Base-by-base conservation (phyloP, 805 yeast genomes). In the Yamadazyma takamatsuzukensis region DNA sequence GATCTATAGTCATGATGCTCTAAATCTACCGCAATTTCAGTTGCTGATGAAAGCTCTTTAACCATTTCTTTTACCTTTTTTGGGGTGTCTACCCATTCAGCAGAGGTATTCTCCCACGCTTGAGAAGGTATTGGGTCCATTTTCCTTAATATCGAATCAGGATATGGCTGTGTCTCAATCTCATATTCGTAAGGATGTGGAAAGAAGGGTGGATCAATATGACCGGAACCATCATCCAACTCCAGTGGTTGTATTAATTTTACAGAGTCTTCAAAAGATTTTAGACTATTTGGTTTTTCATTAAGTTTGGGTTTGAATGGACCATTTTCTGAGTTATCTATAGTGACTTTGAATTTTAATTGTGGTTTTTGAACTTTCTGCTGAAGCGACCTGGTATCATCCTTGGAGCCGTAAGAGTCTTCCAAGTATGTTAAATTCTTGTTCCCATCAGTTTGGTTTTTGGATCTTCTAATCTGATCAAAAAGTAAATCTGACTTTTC, bases 1-100 rank as follows among this genome's bases (percentile, higher is more conserved):
- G 96, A 71, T 55, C 97, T 72, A 54, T 74, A 83, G 51, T 89
- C 97, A 53, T 93, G 98, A 58, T 93, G 98, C 53, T 93, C 99
- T 40, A 93, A 72, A 68, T 93, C 99, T 11, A 93, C 82, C 2
- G 97, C 98, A 24, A 93, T 74, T 35, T 77, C 95, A 2, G 66
- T 59, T 36, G 70, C 68, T 3, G 54, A 50, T 32, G 56, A 53
- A 27, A 93, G 64, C 5, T 69, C 72, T 1, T 59, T 52, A 1
- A 86, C 43, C 82, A 93, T 74, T 5, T 51, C 56, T 1, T 60
- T 47, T 16, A 93, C 54, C 15, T 64, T 59, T 15, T 70, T 78
- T 1, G 62, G 57, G 1, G 71, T 67, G 42, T 83, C 88, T 0
- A 93, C 83, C 85, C 93, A 86, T 2, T 64, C 69, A 10, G 90